Evolutionary conservation across 169 alveolate species (phyloP).

Genomic region (Blepharisma undulans): DNA sequence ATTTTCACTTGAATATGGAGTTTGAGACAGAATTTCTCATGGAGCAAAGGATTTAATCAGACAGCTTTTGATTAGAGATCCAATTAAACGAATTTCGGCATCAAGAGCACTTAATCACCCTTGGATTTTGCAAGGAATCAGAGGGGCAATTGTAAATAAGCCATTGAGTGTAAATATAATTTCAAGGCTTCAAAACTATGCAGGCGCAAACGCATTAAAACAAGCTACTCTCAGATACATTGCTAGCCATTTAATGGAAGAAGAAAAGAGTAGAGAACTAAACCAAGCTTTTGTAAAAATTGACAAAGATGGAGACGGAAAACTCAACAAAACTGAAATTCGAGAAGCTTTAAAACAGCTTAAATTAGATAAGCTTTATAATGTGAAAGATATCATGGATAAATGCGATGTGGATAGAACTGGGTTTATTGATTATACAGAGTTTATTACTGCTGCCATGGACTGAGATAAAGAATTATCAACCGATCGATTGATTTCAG

Average conservation of each 20-base stretch:
- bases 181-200: not conserved
- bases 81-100: constrained; percentile 55
- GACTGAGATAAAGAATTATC: constrained; percentile 43
- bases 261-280: not conserved
- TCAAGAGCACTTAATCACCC: constrained; percentile 68
- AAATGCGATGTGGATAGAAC: constrained; percentile 82
- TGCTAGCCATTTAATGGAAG: not conserved
- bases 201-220: not conserved
- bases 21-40: not conserved
- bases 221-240: not conserved
- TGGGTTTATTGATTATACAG: constrained; percentile 81
- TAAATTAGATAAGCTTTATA: constrained; percentile 62
- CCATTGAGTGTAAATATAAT: not conserved
- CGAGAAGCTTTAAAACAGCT: constrained; percentile 10
- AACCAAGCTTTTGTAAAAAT: not conserved
- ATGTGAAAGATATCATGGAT: constrained; percentile 74
- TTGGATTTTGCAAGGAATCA: constrained; percentile 45
- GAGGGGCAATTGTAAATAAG: not conserved
- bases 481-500: constrained; percentile 44
- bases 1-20: not conserved
- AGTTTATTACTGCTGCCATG: constrained; percentile 67
- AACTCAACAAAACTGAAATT: not conserved
- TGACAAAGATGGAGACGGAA: constrained; percentile 33
- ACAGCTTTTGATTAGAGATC: constrained; percentile 45
- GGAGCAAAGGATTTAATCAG: constrained; percentile 28